These are phyloP conservation scores for Lepiota brunneoincarnata DNA, from an alignment of 768 basidiomycete genomes.

Conservation along the genomic window DNA sequence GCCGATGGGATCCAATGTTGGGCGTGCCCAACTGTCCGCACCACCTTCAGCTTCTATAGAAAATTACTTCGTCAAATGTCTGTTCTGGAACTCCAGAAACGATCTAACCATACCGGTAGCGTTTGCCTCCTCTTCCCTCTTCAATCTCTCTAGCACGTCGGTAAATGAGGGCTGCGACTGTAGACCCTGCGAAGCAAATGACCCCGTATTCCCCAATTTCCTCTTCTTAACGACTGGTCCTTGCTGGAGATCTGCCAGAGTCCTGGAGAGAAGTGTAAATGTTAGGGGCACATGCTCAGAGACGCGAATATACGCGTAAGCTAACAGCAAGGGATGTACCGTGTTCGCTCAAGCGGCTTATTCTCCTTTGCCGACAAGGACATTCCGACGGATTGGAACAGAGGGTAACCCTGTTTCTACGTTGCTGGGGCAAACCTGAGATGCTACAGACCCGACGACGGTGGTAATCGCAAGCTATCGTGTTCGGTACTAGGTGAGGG, in stretches of 20 bases:
- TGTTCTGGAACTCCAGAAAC: neutral
- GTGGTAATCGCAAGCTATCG: neutral
- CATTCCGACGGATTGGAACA: slow-evolving; percentile 8
- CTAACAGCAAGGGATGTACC: slow-evolving; percentile 21
- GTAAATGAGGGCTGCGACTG: slow-evolving; percentile 49
- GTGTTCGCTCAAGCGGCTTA: slow-evolving; percentile 25
- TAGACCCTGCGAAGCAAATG: slow-evolving; percentile 33
- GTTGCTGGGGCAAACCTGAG: too few relatives aligned
- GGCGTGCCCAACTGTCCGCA: slow-evolving; percentile 71
- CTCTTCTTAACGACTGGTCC: slow-evolving; percentile 53
- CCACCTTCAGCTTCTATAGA: slow-evolving; percentile 70
- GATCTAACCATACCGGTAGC: slow-evolving; percentile 32
- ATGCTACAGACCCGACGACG: too few relatives aligned
- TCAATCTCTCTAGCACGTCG: slow-evolving; percentile 61
- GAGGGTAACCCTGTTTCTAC: neutral
- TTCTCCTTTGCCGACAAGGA: slow-evolving; percentile 26
- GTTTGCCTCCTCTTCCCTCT: slow-evolving; percentile 45
- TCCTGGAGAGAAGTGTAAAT: slow-evolving; percentile 16
- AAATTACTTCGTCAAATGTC: neutral
- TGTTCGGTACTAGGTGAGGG: neutral
- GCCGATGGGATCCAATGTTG: slow-evolving; percentile 52
- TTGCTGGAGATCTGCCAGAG: slow-evolving; percentile 17
- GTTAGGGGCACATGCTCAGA: slow-evolving; percentile 7
- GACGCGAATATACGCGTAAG: slow-evolving; percentile 20
- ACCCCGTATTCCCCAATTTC: slow-evolving; percentile 40